Evolutionary conservation across 1,284 basidiomycete genomes (phyloP).

Genomic region (Takashimella tepidaria): DNA sequence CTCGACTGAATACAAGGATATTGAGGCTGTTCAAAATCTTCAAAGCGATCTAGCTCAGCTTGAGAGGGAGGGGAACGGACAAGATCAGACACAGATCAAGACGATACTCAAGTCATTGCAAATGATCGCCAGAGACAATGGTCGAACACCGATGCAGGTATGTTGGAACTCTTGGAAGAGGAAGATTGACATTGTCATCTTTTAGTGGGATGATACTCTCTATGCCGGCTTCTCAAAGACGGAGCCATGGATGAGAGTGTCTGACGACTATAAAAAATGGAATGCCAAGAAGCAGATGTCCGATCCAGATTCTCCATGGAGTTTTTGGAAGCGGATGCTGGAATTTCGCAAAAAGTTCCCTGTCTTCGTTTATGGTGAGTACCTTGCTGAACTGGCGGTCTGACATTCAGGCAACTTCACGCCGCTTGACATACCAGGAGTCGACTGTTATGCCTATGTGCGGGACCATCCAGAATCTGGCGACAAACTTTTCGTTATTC

Average conservation of each 20-base stretch:
- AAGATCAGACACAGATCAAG: slow-evolving; percentile 4
- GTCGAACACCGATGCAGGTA: slow-evolving; percentile 6
- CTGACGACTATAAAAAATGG: slow-evolving; percentile 61
- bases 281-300: slow-evolving; percentile 56
- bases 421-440: slow-evolving; percentile 51
- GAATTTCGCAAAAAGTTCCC: slow-evolving; percentile 54
- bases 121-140: slow-evolving; percentile 7
- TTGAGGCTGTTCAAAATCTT: slow-evolving; percentile 4
- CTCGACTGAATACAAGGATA: slow-evolving; percentile 67
- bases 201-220: slow-evolving; percentile 56
- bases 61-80: neutral
- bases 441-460: slow-evolving; percentile 58
- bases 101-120: neutral
- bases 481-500: slow-evolving; percentile 50
- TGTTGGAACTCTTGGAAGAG: neutral
- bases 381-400: neutral
- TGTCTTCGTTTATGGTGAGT: slow-evolving; percentile 35
- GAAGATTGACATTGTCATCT: neutral
- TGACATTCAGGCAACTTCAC: slow-evolving; percentile 59
- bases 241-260: slow-evolving; percentile 69
- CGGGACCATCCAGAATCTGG: slow-evolving; percentile 30
- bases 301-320: slow-evolving; percentile 54
- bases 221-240: slow-evolving; percentile 61
- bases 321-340: slow-evolving; percentile 60
- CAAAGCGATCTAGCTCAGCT: neutral